A percentile compares a stretch with the other conserved stretches of the same genome.
phyloP scores from a whole-genome alignment of 1,284 basidiomycete genomes.

The Dichomitus squalens region DNA sequence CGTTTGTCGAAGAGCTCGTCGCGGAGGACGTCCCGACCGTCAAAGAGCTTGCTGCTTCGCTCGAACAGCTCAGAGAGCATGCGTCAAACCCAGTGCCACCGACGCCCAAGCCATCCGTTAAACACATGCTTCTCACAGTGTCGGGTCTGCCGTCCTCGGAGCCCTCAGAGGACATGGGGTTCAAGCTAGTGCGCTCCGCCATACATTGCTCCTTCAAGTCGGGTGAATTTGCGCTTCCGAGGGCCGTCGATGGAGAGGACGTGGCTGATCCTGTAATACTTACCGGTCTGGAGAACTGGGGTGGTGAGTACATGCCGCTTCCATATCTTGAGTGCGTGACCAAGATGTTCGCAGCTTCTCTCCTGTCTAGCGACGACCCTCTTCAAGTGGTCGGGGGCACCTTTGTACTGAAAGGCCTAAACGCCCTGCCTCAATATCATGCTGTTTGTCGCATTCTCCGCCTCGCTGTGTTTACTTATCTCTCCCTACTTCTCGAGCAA shows the following conservation, averaged over 20 bases:
- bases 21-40: slow-evolving; percentile 10
- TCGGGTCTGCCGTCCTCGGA: slow-evolving; percentile 31
- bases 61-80: slow-evolving; percentile 36
- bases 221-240: slow-evolving; percentile 45
- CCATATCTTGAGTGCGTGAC: not conserved
- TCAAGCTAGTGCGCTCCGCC: slow-evolving; percentile 42
- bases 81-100: slow-evolving; percentile 21
- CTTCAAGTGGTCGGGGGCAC: slow-evolving; percentile 58
- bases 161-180: slow-evolving; percentile 43
- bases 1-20: slow-evolving; percentile 9
- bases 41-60: not conserved
- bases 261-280: slow-evolving; percentile 38
- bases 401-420: slow-evolving; percentile 52
- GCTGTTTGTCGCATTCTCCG: slow-evolving; percentile 52
- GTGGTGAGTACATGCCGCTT: slow-evolving; percentile 39
- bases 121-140: slow-evolving; percentile 55
- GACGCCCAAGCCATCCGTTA: slow-evolving; percentile 35
- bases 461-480: slow-evolving; percentile 55
- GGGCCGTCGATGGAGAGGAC: slow-evolving; percentile 31
- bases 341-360: slow-evolving; percentile 10
- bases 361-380: slow-evolving; percentile 23
- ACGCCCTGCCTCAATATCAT: slow-evolving; percentile 44
- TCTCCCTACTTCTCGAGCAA: slow-evolving; percentile 65
- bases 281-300: slow-evolving; percentile 54
- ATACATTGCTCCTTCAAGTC: slow-evolving; percentile 49